Conservation (phyloP, 352 stramenopile genomes). For the Phytophthora pisi region DNA sequence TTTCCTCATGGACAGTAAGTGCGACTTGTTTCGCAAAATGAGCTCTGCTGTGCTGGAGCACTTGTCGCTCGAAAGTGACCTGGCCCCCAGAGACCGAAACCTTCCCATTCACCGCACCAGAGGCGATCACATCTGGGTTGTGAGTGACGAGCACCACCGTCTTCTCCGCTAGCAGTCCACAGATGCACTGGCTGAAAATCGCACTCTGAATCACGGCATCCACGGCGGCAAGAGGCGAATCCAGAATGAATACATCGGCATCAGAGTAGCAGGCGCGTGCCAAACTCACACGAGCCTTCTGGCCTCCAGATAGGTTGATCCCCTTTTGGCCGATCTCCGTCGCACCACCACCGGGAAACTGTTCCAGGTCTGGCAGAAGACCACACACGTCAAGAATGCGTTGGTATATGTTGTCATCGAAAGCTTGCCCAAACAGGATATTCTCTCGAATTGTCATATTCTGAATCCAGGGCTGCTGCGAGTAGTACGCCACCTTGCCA, state of each 20-base stretch:
- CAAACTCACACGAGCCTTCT: slow-evolving; percentile 83
- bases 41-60: neutral
- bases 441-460: slow-evolving; percentile 94
- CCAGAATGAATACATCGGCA: slow-evolving; percentile 80
- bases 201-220: slow-evolving; percentile 92
- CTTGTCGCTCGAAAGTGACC: neutral
- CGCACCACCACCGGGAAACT: slow-evolving; percentile 83
- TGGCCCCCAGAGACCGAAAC: slow-evolving; percentile 24
- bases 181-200: slow-evolving; percentile 73
- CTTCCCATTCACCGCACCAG: slow-evolving; percentile 19
- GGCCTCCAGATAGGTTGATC: slow-evolving; percentile 94
- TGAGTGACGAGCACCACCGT: slow-evolving; percentile 93
- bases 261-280: slow-evolving; percentile 68
- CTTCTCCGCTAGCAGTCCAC: slow-evolving; percentile 35
- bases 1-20: neutral
- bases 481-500: slow-evolving; percentile 62
- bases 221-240: slow-evolving; percentile 92
- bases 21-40: slow-evolving; percentile 3
- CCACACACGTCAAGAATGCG: slow-evolving; percentile 71
- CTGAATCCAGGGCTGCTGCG: slow-evolving; percentile 92
- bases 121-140: slow-evolving; percentile 60
- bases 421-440: slow-evolving; percentile 90
- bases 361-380: slow-evolving; percentile 80
- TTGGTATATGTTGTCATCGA: slow-evolving; percentile 47
- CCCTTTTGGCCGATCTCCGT: slow-evolving; percentile 96